Percentiles rank a stretch among this genome's conserved stretches.
These are phyloP conservation scores for Zangia roseola DNA, from an alignment of 768 basidiomycete genomes.

Conservation along the genomic window DNA sequence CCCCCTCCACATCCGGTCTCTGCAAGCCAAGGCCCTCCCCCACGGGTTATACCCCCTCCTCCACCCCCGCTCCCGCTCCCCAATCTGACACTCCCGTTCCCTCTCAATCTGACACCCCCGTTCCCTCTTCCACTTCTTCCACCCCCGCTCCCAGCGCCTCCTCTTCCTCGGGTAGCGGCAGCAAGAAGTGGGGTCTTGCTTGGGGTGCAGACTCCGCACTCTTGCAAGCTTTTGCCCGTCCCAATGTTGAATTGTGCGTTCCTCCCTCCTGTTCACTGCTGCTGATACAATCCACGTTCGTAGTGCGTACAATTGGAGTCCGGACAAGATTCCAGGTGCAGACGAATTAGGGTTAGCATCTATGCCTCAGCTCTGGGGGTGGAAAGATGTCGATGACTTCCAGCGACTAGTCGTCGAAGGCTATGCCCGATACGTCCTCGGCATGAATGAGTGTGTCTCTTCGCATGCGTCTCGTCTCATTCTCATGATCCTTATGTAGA, in stretches of 20 bases:
- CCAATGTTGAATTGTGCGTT: slow-evolving; percentile 43
- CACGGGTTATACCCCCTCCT: slow-evolving; percentile 6
- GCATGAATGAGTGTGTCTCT: slow-evolving; percentile 70
- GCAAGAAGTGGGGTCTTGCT: slow-evolving; percentile 58
- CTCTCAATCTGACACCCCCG: not conserved
- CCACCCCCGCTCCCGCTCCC: slow-evolving; percentile 13
- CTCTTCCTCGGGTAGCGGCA: not conserved
- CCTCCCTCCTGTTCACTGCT: not conserved
- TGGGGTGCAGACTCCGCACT: not conserved
- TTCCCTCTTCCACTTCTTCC: slow-evolving; percentile 16
- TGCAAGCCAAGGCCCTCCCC: slow-evolving; percentile 51
- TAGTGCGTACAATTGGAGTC: slow-evolving; percentile 67
- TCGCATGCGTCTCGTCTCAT: not conserved
- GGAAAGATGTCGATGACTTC: slow-evolving; percentile 44
- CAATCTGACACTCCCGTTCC: not conserved
- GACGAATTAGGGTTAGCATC: slow-evolving; percentile 42
- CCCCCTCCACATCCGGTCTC: slow-evolving; percentile 36
- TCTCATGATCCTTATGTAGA: slow-evolving; percentile 38
- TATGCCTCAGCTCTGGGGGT: slow-evolving; percentile 72
- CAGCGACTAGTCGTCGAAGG: slow-evolving; percentile 42
- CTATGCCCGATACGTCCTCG: slow-evolving; percentile 51
- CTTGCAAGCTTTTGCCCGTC: slow-evolving; percentile 49
- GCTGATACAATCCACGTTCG: not conserved
- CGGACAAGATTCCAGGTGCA: slow-evolving; percentile 36
- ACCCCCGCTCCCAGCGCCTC: slow-evolving; percentile 19